Evolutionary conservation across 1,284 basidiomycete genomes (phyloP).

Genomic region (Phlebopus sp.): DNA sequence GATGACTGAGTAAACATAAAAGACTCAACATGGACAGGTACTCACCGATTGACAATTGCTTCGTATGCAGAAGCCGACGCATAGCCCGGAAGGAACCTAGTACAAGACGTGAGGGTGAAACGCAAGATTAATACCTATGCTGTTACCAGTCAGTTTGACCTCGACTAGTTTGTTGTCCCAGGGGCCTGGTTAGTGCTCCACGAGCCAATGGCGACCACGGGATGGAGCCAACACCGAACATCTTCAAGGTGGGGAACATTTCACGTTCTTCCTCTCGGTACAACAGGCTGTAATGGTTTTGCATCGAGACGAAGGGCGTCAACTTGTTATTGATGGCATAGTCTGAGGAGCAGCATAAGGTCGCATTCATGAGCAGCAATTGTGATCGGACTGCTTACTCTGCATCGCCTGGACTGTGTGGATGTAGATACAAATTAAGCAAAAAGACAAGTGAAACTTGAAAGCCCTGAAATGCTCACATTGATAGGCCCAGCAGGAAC

Average conservation of each 20-base stretch:
- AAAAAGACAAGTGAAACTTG: neutral
- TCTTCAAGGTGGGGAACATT: conserved; percentile 47
- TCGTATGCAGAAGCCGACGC: conserved; percentile 19
- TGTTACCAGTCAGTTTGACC: conserved; percentile 30
- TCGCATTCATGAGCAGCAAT: no score
- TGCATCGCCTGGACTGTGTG: conserved; percentile 35
- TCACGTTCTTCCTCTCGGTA: conserved; percentile 59
- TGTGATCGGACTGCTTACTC: conserved; percentile 23
- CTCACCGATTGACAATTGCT: conserved; percentile 31
- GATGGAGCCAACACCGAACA: conserved; percentile 39
- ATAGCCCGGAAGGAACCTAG: conserved; percentile 30
- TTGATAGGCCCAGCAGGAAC: conserved; percentile 39
- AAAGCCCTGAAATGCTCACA: conserved; percentile 26
- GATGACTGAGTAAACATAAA: conserved; percentile 2
- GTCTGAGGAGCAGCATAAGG: conserved; percentile 12
- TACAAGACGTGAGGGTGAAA: conserved; percentile 7
- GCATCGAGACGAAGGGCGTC: conserved; percentile 59
- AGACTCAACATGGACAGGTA: neutral
- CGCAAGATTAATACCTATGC: neutral
- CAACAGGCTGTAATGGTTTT: conserved; percentile 46
- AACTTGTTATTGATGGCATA: conserved; percentile 42
- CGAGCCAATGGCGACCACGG: conserved; percentile 45
- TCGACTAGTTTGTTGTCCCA: conserved; percentile 30
- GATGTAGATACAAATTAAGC: conserved; percentile 1
- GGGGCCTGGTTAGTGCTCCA: conserved; percentile 40